Evolutionary conservation across 2,329 filamentous ascomycete species (phyloP).

Genomic region (Apiospora malaysiana): DNA sequence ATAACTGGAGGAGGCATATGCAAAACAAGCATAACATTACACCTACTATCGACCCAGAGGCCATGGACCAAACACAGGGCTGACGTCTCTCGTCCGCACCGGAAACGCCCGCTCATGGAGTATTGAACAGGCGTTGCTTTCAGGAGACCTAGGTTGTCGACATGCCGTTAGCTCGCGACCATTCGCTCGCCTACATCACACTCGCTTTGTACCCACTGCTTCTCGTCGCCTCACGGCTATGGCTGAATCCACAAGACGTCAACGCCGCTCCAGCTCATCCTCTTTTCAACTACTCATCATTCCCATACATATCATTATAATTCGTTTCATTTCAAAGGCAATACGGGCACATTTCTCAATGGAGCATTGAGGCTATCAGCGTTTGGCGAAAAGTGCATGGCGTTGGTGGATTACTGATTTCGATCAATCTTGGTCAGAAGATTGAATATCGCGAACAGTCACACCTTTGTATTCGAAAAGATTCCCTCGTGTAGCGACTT

Average conservation of each 20-base stretch:
- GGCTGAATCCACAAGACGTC: background rate
- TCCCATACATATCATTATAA: slow-evolving; percentile 18
- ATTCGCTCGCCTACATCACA: background rate
- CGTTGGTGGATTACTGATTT: slow-evolving; percentile 5
- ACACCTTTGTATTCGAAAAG: background rate
- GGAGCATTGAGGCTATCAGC: background rate
- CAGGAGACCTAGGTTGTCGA: background rate
- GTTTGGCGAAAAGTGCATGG: slow-evolving; percentile 15
- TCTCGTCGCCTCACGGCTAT: background rate
- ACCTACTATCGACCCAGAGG: slow-evolving; percentile 25
- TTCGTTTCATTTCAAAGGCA: background rate
- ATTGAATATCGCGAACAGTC: background rate
- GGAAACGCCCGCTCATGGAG: background rate
- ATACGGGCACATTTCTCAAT: background rate
- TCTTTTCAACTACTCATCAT: slow-evolving; percentile 6
- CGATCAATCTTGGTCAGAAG: background rate
- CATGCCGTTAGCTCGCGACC: background rate
- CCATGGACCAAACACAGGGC: slow-evolving; percentile 2
- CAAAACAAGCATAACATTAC: slow-evolving; percentile 57
- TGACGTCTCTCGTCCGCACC: background rate
- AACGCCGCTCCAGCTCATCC: background rate
- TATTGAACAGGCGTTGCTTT: background rate
- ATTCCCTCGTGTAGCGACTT: background rate
- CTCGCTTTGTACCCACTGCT: background rate
- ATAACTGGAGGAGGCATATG: slow-evolving; percentile 69